Percentiles rank a stretch among this genome's conserved stretches.
phyloP scores from a whole-genome alignment of 495 filamentous ascomycete genomes.

The Penicillium herquei region DNA sequence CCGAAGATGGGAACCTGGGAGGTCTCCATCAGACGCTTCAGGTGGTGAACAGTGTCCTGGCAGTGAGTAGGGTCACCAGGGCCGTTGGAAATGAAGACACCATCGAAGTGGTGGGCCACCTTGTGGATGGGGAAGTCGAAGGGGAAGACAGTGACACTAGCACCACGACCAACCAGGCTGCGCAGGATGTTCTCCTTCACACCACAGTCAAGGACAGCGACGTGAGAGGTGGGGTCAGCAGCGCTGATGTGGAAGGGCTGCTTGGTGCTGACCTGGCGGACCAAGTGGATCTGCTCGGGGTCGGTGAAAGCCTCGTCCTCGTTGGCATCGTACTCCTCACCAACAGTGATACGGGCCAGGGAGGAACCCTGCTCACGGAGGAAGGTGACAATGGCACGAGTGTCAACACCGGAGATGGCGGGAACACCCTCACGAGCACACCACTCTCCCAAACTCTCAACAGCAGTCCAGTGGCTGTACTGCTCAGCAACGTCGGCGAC shows the following conservation, averaged over 20 bases:
- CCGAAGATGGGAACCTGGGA: conserved; percentile 93
- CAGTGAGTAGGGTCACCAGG: conserved; percentile 98
- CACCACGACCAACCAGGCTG: conserved; percentile 82
- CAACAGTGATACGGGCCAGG: conserved; percentile 89
- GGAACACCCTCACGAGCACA: conserved; percentile 94
- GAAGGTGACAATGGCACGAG: conserved; percentile 90
- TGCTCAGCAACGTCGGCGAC: conserved; percentile 90
- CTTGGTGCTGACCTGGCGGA: conserved; percentile 95
- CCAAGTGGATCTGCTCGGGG: conserved; percentile 93
- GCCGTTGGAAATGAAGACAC: conserved; percentile 96
- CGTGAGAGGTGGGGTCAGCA: conserved; percentile 74
- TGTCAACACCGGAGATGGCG: conserved; percentile 95
- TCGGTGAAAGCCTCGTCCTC: conserved; percentile 96
- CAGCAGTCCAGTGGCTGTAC: conserved; percentile 98
- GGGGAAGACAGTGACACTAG: conserved; percentile 87
- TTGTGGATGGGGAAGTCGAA: conserved; percentile 98
- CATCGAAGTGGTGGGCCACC: conserved; percentile 94
- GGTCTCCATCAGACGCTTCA: conserved; percentile 81
- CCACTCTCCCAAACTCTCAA: conserved; percentile 90
- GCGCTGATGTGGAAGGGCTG: conserved; percentile 91
- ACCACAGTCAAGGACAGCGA: conserved; percentile 95
- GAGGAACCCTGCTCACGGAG: conserved; percentile 95
- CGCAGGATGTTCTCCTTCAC: conserved; percentile 99
- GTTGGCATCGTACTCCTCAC: conserved; percentile 97
- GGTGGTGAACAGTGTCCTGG: conserved; percentile 86